These are phyloP conservation scores for Candida dubliniensis DNA, from an alignment of 1,139 yeast genomes.

Conservation along the genomic window DNA sequence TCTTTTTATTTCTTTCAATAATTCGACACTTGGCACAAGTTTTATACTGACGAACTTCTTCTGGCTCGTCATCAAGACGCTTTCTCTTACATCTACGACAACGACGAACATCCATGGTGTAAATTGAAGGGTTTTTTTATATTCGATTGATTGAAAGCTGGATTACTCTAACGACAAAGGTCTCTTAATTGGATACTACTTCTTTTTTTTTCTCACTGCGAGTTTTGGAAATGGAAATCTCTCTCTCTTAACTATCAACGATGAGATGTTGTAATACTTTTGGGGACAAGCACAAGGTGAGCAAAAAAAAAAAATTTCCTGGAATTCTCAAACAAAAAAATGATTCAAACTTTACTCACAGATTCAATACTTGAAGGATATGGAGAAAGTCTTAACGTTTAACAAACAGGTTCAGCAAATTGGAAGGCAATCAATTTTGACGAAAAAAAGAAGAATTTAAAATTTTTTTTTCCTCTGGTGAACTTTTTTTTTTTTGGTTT, in stretches of 20 bases:
- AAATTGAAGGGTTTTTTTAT: background rate
- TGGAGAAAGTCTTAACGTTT: no score
- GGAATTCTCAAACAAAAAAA: no score
- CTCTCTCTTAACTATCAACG: no score
- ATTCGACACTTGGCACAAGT: slow-evolving; percentile 63
- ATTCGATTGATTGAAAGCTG: background rate
- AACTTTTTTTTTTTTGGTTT: background rate
- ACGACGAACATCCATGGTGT: slow-evolving; percentile 32
- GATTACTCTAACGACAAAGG: no score
- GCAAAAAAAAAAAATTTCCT: no score
- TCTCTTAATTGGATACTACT: no score
- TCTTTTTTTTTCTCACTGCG: no score
- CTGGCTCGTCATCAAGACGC: slow-evolving; percentile 60
- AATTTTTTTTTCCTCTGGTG: background rate
- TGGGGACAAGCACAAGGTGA: no score
- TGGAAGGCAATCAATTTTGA: background rate
- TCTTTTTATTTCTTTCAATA: slow-evolving; percentile 51
- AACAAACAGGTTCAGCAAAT: background rate
- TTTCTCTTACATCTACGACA: slow-evolving; percentile 63
- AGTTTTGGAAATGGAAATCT: no score
- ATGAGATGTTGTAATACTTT: no score
- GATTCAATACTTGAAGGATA: no score
- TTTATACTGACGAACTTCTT: slow-evolving; percentile 56
- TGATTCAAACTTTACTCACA: no score
- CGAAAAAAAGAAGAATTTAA: background rate